Percentiles rank a stretch among this genome's conserved stretches.
Evolutionary conservation across 1,139 yeast species (phyloP).

Genomic region (Diutina pseudorugosa): DNA sequence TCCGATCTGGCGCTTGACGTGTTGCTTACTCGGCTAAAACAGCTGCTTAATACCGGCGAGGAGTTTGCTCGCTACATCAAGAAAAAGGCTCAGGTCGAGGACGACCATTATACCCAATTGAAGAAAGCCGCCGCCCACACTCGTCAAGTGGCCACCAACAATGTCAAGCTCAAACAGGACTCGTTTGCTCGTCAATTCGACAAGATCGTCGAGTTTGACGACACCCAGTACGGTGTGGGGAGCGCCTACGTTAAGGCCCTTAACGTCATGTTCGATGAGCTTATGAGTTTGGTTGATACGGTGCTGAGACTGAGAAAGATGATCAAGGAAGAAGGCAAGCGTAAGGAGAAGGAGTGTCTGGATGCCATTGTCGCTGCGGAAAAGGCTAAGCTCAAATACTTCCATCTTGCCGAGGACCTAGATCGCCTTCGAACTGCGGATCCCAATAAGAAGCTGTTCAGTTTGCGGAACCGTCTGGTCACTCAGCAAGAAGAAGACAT

Average conservation of each 20-base stretch:
- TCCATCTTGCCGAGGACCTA: constrained; percentile 72
- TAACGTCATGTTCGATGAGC: constrained; percentile 77
- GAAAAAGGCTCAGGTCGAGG: constrained; percentile 69
- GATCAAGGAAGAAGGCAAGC: constrained; percentile 69
- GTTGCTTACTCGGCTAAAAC: constrained; percentile 62
- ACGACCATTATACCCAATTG: constrained; percentile 63
- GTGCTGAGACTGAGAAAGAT: constrained; percentile 61
- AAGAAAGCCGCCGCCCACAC: constrained; percentile 53
- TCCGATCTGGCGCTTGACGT: constrained; percentile 44
- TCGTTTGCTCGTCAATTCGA: constrained; percentile 59
- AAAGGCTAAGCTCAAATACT: constrained; percentile 76
- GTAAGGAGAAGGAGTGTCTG: constrained; percentile 70
- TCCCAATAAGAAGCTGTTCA: constrained; percentile 68
- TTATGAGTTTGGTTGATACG: constrained; percentile 57
- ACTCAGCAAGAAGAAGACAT: constrained; percentile 92
- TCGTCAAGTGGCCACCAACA: constrained; percentile 36
- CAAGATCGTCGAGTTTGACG: constrained; percentile 65
- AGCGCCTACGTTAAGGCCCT: constrained; percentile 68
- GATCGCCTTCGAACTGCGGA: constrained; percentile 74
- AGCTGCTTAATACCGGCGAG: constrained; percentile 68
- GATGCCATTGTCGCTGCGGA: constrained; percentile 80
- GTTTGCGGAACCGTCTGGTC: constrained; percentile 58
- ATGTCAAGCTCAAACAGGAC: constrained; percentile 43
- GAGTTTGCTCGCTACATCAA: constrained; percentile 72
- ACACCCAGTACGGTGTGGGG: constrained; percentile 60